A percentile compares a stretch with the other conserved stretches of the same genome.
Evolutionary conservation across 1,284 basidiomycete genomes (phyloP).

Genomic region (Rhodofomes roseus): DNA sequence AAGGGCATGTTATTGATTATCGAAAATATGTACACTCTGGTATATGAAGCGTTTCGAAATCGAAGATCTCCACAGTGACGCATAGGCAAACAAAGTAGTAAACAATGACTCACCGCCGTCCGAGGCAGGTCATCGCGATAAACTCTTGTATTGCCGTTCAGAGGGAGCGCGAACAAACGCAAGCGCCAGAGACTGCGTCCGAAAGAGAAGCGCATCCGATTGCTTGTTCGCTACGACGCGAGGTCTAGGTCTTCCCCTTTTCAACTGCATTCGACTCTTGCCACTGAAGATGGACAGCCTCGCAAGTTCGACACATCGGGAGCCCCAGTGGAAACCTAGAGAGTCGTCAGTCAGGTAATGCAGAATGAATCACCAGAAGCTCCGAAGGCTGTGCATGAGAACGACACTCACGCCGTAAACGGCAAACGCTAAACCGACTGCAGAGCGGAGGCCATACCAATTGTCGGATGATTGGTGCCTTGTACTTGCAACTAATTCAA

Average conservation of each 20-base stretch:
- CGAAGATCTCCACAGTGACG: too few relatives aligned
- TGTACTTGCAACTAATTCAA: conserved; percentile 21
- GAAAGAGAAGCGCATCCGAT: not conserved
- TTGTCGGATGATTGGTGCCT: conserved; percentile 1
- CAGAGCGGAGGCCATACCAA: not conserved
- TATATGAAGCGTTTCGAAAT: too few relatives aligned
- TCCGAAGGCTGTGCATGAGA: conserved; percentile 2
- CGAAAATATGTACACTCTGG: too few relatives aligned
- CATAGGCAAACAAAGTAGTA: too few relatives aligned
- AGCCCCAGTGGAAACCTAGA: not conserved
- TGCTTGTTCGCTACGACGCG: not conserved
- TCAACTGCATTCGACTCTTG: not conserved
- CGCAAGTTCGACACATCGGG: not conserved
- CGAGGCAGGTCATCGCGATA: too few relatives aligned
- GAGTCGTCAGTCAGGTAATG: not conserved
- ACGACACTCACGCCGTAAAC: not conserved
- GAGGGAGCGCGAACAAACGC: too few relatives aligned
- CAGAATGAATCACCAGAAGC: not conserved
- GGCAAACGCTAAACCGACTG: not conserved
- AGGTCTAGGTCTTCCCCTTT: not conserved
- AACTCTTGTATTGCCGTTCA: too few relatives aligned
- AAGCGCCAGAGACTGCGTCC: not conserved
- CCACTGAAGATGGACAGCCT: not conserved
- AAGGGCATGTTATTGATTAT: too few relatives aligned
- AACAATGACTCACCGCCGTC: too few relatives aligned